Conservation (phyloP, 2,329 filamentous ascomycete genomes). For the Neonectria hederae region DNA sequence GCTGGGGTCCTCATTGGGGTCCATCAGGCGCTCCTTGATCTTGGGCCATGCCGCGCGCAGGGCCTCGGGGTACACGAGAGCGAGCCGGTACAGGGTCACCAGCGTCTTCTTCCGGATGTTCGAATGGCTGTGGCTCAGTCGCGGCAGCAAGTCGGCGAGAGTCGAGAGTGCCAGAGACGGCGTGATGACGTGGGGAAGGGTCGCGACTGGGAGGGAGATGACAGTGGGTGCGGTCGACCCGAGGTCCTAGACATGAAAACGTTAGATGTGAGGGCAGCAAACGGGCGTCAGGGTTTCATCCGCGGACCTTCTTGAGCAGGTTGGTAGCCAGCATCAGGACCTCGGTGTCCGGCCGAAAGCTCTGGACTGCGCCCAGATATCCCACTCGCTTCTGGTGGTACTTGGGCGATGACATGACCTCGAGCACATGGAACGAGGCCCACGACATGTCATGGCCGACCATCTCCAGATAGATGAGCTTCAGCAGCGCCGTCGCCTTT, state of each 20-base stretch:
- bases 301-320: constrained; percentile 84
- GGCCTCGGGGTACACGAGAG: constrained; percentile 95
- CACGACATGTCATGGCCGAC: constrained; percentile 99
- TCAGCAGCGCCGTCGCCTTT: constrained; percentile 94
- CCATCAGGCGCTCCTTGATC: constrained; percentile 93
- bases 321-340: constrained; percentile 98
- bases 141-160: constrained; percentile 84
- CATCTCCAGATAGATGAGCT: constrained; percentile 98
- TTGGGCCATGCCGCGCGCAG: constrained; percentile 94
- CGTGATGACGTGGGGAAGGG: constrained; percentile 94
- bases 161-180: constrained; percentile 91
- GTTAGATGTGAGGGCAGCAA: background rate
- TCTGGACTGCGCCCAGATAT: constrained; percentile 95
- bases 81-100: constrained; percentile 91
- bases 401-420: constrained; percentile 97
- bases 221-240: constrained; percentile 75
- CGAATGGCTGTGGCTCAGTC: constrained; percentile 85
- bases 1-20: constrained; percentile 87
- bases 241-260: constrained; percentile 64
- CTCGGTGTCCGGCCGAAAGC: constrained; percentile 93
- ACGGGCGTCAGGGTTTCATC: background rate
- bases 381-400: constrained; percentile 95
- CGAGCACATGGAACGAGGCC: constrained; percentile 97
- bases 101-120: constrained; percentile 95
- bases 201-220: constrained; percentile 85